Base-by-base conservation (phyloP, 495 filamentous ascomycete genomes). In the Aspergillus conjunctus region DNA sequence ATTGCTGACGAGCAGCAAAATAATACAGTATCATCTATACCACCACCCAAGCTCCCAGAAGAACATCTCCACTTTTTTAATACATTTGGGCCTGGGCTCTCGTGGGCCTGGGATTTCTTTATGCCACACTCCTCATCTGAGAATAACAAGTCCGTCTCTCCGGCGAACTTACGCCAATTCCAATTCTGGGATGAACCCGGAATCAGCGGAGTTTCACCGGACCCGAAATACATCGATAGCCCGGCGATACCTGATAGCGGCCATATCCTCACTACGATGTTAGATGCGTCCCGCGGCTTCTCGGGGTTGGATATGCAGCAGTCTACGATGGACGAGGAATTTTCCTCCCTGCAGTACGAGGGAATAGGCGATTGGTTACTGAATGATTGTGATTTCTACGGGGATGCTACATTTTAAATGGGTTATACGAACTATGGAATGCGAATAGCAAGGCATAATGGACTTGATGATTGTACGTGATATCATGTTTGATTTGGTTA, bases 1-100 rank as follows among this genome's bases (percentile, higher is more conserved):
- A 65, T 69, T 46, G 64, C 34, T 37, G 34, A 37, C 14, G 34
- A 54, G 9, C 43, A 46, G 43, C 14, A 15, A 17, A 46, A 46
- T 8, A 46, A 12, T 46, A 46, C 43, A 7, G 43, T n/a, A 15
- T 17, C 43, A 7, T 14, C 14, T n/a, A 30, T 52, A 10, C 30
- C 50, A 33, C 4, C 50, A 4, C 15, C 26, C 6, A 52, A 33
- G 22, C 50, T 52, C 15, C 14, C 26, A 10, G 26, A 32, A 3
- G 50, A 52, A 31, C 50, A 52, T 52, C 11, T 33, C 7, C 30
- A 22, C 32, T 52, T 52, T 34, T 52, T 52, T 17, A 34, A 33
- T 33, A 20, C 31, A 5, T 33, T 52, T 52, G 50, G 50, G 7
- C 30, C 50, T 34, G 50, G 50, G 22, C 22, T 52, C 17, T 33